phyloP scores from a whole-genome alignment of 257 asterid species.

The Jacaranda mimosifolia region DNA sequence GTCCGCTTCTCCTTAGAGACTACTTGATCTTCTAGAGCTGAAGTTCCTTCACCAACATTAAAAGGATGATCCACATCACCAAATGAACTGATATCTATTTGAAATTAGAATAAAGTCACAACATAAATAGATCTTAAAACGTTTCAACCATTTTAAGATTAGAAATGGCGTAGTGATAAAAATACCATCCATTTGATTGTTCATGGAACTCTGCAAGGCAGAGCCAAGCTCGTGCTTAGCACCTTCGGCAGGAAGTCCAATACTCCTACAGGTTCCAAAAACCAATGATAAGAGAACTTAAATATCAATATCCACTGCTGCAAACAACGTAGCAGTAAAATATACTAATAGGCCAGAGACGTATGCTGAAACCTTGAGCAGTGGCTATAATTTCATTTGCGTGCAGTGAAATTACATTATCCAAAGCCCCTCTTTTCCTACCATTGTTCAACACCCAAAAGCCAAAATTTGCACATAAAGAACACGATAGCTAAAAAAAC shows the following conservation, averaged over 20 bases:
- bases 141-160: constrained; percentile 4
- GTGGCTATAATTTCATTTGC: neutral
- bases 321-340: constrained; percentile 6
- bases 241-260: constrained; percentile 65
- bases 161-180: constrained; percentile 15
- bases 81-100: constrained; percentile 6
- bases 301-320: constrained; percentile 24
- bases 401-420: neutral
- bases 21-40: constrained; percentile 36
- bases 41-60: constrained; percentile 47
- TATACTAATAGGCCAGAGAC: neutral
- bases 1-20: constrained; percentile 40
- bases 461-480: neutral
- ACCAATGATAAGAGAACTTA: neutral
- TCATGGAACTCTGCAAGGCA: constrained; percentile 58
- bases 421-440: neutral
- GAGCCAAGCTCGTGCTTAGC: constrained; percentile 59
- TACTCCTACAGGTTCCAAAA: constrained; percentile 50
- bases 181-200: constrained; percentile 58
- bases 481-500: constrained; percentile 2
- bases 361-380: neutral
- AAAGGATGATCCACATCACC: constrained; percentile 20
- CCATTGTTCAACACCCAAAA: constrained; percentile 8
- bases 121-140: constrained; percentile 10
- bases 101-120: neutral